Conservation (phyloP, 805 yeast genomes). For the Lachancea kluyveri region DNA sequence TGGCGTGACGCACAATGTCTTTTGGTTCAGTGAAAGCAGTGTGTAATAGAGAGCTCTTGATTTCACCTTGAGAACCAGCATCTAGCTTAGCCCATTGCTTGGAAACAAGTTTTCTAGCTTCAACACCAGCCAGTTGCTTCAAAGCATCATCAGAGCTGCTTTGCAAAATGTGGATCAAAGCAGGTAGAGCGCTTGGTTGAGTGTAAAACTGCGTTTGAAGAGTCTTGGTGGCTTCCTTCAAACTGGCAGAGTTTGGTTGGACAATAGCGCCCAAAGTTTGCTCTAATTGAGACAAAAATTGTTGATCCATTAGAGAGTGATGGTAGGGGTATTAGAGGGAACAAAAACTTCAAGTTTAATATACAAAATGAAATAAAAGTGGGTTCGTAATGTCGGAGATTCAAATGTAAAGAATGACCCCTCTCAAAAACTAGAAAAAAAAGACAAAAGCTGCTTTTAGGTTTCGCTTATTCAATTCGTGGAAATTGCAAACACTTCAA, state of each 20-base stretch:
- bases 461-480: background rate
- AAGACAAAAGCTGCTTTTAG: too few species aligned
- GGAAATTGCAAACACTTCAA: background rate
- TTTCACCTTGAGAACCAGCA: slow-evolving; percentile 45
- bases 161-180: slow-evolving; percentile 76
- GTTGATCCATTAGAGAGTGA: slow-evolving; percentile 64
- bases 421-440: too few species aligned
- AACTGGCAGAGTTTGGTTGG: slow-evolving; percentile 72
- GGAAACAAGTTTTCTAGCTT: slow-evolving; percentile 76
- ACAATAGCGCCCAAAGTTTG: slow-evolving; percentile 71
- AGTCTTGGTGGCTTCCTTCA: slow-evolving; percentile 75
- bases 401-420: too few species aligned
- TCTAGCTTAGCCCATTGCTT: slow-evolving; percentile 56
- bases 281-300: slow-evolving; percentile 65
- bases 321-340: too few species aligned
- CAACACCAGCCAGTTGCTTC: slow-evolving; percentile 93
- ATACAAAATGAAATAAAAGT: too few species aligned
- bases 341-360: too few species aligned
- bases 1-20: slow-evolving; percentile 73
- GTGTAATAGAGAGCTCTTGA: slow-evolving; percentile 63
- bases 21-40: slow-evolving; percentile 60
- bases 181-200: slow-evolving; percentile 67
- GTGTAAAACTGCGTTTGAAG: slow-evolving; percentile 70
- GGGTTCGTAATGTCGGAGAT: too few species aligned
- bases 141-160: slow-evolving; percentile 61